Percentiles rank a stretch among this genome's conserved stretches.
Conservation (phyloP, 345 rosid genomes). For the Citrus hindsii region DNA sequence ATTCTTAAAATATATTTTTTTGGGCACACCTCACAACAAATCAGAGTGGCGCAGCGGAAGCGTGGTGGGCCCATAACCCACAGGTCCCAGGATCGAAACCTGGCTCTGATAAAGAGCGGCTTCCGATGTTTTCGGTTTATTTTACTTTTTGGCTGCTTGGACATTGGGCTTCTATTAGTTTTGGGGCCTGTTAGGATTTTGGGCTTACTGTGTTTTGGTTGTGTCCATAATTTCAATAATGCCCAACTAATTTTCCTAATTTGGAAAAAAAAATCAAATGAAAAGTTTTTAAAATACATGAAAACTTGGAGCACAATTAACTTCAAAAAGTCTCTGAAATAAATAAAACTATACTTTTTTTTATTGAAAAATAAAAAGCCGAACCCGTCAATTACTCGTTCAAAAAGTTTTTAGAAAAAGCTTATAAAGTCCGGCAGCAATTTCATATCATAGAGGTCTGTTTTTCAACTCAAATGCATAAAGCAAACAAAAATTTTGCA, state of each 20-base stretch:
- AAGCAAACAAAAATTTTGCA: not conserved
- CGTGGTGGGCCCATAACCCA: constrained; percentile 50
- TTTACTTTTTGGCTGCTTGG: too few relatives aligned
- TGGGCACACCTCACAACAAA: rapidly evolving
- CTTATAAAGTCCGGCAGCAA: not conserved
- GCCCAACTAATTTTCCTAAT: too few relatives aligned
- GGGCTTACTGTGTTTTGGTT: too few relatives aligned
- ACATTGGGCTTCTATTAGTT: too few relatives aligned
- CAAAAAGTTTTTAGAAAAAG: not conserved
- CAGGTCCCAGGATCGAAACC: constrained; percentile 53
- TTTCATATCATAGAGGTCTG: not conserved
- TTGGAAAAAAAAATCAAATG: too few relatives aligned
- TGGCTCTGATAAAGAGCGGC: constrained; percentile 29
- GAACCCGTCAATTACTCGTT: not conserved
- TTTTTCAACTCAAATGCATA: not conserved
- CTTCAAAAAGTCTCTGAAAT: too few relatives aligned
- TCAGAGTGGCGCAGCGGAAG: constrained; percentile 55
- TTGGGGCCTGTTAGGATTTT: too few relatives aligned
- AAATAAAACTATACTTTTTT: too few relatives aligned
- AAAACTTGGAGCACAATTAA: too few relatives aligned
- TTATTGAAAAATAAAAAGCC: too few relatives aligned
- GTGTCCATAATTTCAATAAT: too few relatives aligned
- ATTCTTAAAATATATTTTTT: rapidly evolving
- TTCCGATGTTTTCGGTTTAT: not conserved
- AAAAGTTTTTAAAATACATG: too few relatives aligned